phyloP scores from a whole-genome alignment of 2,329 filamentous ascomycete species.

The Bertia moriformis region DNA sequence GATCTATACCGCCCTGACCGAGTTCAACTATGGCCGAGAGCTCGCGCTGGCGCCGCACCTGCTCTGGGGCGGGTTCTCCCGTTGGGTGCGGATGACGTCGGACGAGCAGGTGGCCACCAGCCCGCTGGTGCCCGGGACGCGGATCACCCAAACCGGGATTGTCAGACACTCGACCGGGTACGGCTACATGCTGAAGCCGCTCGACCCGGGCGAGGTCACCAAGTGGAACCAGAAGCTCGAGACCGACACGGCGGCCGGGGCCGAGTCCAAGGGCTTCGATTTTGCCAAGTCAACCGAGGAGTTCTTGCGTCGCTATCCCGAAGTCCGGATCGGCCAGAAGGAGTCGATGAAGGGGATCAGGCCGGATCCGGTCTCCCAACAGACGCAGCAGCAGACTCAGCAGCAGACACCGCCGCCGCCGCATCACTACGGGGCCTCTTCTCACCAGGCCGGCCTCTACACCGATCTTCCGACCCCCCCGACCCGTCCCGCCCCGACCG shows the following conservation, averaged over 20 bases:
- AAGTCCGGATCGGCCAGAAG: conserved; percentile 46
- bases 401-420: conserved; percentile 12
- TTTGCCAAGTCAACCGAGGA: conserved; percentile 57
- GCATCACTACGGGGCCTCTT: conserved; percentile 15
- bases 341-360: conserved; percentile 40
- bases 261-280: conserved; percentile 39
- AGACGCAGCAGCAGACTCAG: too few relatives aligned
- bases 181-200: conserved; percentile 42
- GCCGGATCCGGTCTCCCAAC: conserved; percentile 1
- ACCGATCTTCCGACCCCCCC: conserved; percentile 40
- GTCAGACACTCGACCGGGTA: conserved; percentile 19
- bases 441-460: conserved; percentile 21
- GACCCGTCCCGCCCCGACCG: conserved; percentile 50
- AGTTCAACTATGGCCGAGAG: conserved; percentile 55
- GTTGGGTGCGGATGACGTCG: too few relatives aligned
- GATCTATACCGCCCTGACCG: conserved; percentile 64
- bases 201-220: conserved; percentile 68
- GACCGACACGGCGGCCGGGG: conserved; percentile 18
- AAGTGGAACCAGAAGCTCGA: conserved; percentile 55
- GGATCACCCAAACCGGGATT: conserved; percentile 11
- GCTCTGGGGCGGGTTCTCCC: too few relatives aligned
- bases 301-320: conserved; percentile 69
- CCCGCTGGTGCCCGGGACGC: conserved; percentile 16
- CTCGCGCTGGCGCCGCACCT: conserved; percentile 2
- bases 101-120: conserved; percentile 4